Base-by-base conservation (phyloP, 2,329 filamentous ascomycete genomes). In the Pyricularia pennisetigena region DNA sequence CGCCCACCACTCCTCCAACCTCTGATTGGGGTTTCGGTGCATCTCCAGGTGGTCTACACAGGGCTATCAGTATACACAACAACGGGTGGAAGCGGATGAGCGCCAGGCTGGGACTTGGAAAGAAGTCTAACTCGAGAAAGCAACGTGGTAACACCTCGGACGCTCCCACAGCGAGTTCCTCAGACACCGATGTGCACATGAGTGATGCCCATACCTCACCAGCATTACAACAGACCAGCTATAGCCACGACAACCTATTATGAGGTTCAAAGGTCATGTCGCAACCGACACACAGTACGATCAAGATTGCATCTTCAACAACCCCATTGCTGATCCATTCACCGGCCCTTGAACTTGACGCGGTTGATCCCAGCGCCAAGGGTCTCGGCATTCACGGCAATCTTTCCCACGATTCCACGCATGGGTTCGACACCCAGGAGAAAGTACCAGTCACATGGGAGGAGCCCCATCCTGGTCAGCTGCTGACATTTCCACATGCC, bases 1-100 rank as follows among this genome's bases (percentile, higher is more conserved):
- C 91, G 0, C 90, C 90, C 0, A 91, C 86, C 2, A 91, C 88
- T 3, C 89, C 91, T 41, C 90, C 90, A 0, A 86, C 84, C 0
- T 83, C 85, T 0, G 85, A 88, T 70, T 86, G 82, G 78, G 76
- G 78, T 3, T 84, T 85, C 71, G 79, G 78, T 70, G 76, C 81
- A 0, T 85, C 85, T 5, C 83, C 84, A 0, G 82, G 81, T n/a
- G 80, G 82, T 16, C 76, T 87, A 26, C 83, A 86, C 65, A 81
- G 83, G 68, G 84, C 84, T 16, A 80, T 86, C 66, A 82, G 82
- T 49, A 83, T 82, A 2, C 82, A 85, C 73, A 85, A 78, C 71
- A 86, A 84, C 69, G 82, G 86, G 66, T 89, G 87, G 87, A 89
- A 88, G 77, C 88, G 86, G 74, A 83, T 89, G 74, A 83, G 86